Evolutionary conservation across 768 basidiomycete genomes (phyloP), one percentile per base, ranked within the genome.

Genomic region (Lentinus brumalis): DNA sequence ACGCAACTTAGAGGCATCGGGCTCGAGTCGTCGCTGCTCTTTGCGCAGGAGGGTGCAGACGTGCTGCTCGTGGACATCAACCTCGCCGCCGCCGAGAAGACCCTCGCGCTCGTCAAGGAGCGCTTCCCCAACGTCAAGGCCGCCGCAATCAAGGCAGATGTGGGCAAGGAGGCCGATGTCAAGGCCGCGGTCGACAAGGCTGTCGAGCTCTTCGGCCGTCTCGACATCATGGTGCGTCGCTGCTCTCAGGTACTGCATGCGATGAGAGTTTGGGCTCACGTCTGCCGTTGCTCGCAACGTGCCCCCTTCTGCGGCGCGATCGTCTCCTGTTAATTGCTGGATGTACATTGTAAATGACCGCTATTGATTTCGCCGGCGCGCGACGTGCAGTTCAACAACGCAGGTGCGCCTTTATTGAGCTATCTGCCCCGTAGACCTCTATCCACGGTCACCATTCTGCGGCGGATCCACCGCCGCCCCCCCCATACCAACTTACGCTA

Each of bases 41-140:
- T 99, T 73, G 96, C 96, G 2, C 83, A 85, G 63, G 97, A 99
- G 74, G 96, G 96, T 29, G 94, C 94, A n/a, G 85, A 88, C 68
- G 86, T 98, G 61, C 72, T 98, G 46, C 84, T 96, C 46, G 91
- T 87, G 38, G 97, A 99, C 73, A 86, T 98, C 73, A 97, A 95
- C 74, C 65, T 86, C 26, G 76, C 81, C 21, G 89, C 86, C 29
- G 94, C 86, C 4, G 78, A 93, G 72, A 87, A 82, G 54, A 87
- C 81, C 3, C 86, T 82, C 16, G 79, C 78, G 31, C 70, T 88
- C 47, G 88, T 98, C 72, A 69, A 76, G 18, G 70, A 87, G 60
- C 81, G 85, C 50, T 91, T 76, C 70, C 91, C 91, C 3, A 84
- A 88, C 67, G 82, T 88, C 63, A 86, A 84, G 66, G 84, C 86